A percentile compares a stretch with the other conserved stretches of the same genome.
These are phyloP conservation scores for Thelonectria rubi DNA, from an alignment of 2,329 filamentous ascomycete genomes.

Conservation along the genomic window DNA sequence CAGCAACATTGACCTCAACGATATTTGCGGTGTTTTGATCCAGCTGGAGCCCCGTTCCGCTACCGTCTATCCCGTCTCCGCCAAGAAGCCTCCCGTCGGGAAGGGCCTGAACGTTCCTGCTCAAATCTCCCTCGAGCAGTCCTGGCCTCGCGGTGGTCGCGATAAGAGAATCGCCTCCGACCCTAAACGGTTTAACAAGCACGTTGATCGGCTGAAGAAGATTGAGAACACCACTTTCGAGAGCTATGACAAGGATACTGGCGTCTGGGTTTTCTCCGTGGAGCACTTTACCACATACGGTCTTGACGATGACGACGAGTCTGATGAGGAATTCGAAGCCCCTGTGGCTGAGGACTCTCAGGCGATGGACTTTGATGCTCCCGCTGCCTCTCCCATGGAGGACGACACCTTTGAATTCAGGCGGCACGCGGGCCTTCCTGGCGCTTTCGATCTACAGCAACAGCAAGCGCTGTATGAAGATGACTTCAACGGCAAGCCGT, in stretches of 20 bases:
- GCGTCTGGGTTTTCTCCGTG: slow-evolving; percentile 92
- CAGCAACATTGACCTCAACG: slow-evolving; percentile 78
- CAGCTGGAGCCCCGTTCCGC: slow-evolving; percentile 79
- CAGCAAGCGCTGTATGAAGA: slow-evolving; percentile 64
- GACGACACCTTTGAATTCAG: slow-evolving; percentile 69
- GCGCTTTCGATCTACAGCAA: slow-evolving; percentile 77
- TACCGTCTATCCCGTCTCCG: slow-evolving; percentile 83
- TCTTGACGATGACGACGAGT: slow-evolving; percentile 79
- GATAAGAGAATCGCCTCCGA: slow-evolving; percentile 64
- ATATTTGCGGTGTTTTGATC: slow-evolving; percentile 81
- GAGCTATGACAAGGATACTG: slow-evolving; percentile 79
- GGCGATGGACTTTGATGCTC: slow-evolving; percentile 34
- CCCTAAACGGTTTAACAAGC: slow-evolving; percentile 77
- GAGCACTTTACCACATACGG: slow-evolving; percentile 97
- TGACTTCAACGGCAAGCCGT: slow-evolving; percentile 66
- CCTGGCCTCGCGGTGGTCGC: slow-evolving; percentile 78
- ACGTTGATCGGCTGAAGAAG: slow-evolving; percentile 81
- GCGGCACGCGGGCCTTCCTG: slow-evolving; percentile 69
- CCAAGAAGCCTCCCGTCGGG: slow-evolving; percentile 83
- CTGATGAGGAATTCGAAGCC: slow-evolving; percentile 60
- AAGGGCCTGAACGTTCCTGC: slow-evolving; percentile 93
- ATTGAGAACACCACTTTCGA: slow-evolving; percentile 85
- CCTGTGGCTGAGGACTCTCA: slow-evolving; percentile 24
- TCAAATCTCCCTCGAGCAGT: slow-evolving; percentile 87
- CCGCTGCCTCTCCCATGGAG: slow-evolving; percentile 48